Percentiles rank a stretch among this genome's conserved stretches.
phyloP scores from a whole-genome alignment of 352 stramenopile species.

The Globisporangium nodosum region DNA sequence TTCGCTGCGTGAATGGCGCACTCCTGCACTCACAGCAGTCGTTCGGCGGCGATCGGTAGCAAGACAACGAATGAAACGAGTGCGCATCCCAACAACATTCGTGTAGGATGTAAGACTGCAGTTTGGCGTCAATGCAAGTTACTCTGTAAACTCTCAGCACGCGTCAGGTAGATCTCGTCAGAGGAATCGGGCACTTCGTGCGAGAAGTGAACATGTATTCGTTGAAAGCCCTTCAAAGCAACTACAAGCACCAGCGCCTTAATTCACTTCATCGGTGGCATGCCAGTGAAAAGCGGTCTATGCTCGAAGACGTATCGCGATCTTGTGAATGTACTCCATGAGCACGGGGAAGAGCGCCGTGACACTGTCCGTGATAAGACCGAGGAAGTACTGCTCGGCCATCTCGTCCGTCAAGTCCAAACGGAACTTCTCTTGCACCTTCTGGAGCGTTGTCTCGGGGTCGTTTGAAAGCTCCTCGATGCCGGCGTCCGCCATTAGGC shows the following conservation, averaged over 20 bases:
- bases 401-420: constrained; percentile 97
- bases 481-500: constrained; percentile 98
- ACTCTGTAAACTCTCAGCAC: too few relatives aligned
- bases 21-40: constrained; percentile 33
- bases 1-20: constrained; percentile 34
- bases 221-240: too few relatives aligned
- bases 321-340: constrained; percentile 87
- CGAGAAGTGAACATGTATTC: too few relatives aligned
- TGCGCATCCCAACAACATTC: not conserved
- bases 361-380: constrained; percentile 95
- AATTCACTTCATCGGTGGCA: not conserved
- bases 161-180: too few relatives aligned
- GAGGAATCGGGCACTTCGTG: too few relatives aligned
- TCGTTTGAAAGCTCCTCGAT: constrained; percentile 93
- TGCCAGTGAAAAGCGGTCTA: constrained; percentile 13
- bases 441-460: constrained; percentile 75
- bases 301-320: constrained; percentile 52
- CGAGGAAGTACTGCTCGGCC: constrained; percentile 96
- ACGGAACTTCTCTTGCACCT: constrained; percentile 95
- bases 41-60: constrained; percentile 8
- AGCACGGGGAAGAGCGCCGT: constrained; percentile 87
- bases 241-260: not conserved
- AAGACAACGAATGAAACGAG: not conserved
- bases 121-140: too few relatives aligned
- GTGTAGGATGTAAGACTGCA: too few relatives aligned